Base-by-base conservation (phyloP, 116 monocot genomes). In the Cymodocea nodosa region DNA sequence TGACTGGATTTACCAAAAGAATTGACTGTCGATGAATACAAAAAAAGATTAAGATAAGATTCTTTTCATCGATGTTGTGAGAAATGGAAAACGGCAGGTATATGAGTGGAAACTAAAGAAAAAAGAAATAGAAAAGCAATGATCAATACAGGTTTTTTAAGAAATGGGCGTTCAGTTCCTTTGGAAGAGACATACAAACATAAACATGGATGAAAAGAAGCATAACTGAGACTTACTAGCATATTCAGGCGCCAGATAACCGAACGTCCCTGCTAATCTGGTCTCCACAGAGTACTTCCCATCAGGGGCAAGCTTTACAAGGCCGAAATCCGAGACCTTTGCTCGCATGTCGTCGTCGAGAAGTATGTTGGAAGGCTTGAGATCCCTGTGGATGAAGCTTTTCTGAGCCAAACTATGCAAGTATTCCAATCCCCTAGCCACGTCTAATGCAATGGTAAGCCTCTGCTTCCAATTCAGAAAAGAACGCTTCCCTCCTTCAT, bases 281-380 rank as follows among this genome's bases (percentile, higher is more conserved):
- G 85, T 85, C 60, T 70, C 75, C n/a, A 85, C 52, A 51, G 85
- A 81, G 25, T 73, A 67, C 56, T 73, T 75, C 23, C 66, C 78
- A 52, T 77, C 77, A 23, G 69, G 76, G 35, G 76, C 85, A 64
- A 78, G 78, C 60, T 81, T 81, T 16, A 85, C 78, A 50, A 85
- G 52, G 6, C 85, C 85, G 56, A 85, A 85, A 71, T 85, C 85
- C 7, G 85, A 78, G 34, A 85, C 85, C 56, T 85, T 85, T 15
- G 82, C 85, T 51, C 81, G 74, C 68, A 79, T 65, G 62, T 79
- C 71, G 11, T 76, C 50, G 20, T 73, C 76, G 68, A 85, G 48
- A 13, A 85, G 76, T 68, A 85, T 77, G 66, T 85, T 85, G 3
- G 85, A 82, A 24, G 85, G 85, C 66, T 85, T 85, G 7, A 85